Percentiles rank a stretch among this genome's conserved stretches.
Conservation (phyloP, 2,329 filamentous ascomycete species). For the Neofusicoccum ribis region DNA sequence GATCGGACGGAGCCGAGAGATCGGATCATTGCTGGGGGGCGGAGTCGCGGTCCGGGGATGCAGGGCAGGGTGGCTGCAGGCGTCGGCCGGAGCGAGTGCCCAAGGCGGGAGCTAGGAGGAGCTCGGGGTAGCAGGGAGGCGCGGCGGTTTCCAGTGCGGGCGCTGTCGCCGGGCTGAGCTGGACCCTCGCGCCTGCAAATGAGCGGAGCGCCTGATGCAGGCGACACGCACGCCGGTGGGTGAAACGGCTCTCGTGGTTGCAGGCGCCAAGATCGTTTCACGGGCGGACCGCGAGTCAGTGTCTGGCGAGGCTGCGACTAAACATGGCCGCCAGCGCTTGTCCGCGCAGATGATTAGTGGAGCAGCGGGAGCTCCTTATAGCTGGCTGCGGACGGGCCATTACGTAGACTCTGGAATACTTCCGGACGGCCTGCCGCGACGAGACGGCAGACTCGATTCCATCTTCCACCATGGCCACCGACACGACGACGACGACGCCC, state of each 20-base stretch:
- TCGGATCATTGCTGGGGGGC: background rate
- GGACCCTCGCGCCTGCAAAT: background rate
- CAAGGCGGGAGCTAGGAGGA: background rate
- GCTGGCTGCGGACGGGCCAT: background rate
- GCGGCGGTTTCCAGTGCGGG: background rate
- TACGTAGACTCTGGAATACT: background rate
- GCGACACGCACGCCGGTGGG: background rate
- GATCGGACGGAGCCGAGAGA: background rate
- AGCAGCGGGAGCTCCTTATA: background rate
- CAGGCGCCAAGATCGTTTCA: background rate
- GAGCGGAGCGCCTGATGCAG: background rate
- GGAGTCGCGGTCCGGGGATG: conserved; percentile 5
- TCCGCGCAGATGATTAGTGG: background rate
- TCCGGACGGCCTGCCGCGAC: background rate
- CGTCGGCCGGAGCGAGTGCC: background rate
- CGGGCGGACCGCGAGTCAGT: background rate
- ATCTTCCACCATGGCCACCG: background rate
- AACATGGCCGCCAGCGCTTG: background rate
- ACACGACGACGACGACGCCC: background rate
- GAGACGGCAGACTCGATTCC: background rate
- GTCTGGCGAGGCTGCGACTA: background rate
- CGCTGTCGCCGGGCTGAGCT: background rate
- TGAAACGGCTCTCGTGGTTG: background rate
- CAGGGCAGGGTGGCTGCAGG: background rate
- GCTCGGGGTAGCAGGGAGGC: background rate